phyloP scores from a whole-genome alignment of 192 early-diverging fungal species.

The Rhizophagus clarus region DNA sequence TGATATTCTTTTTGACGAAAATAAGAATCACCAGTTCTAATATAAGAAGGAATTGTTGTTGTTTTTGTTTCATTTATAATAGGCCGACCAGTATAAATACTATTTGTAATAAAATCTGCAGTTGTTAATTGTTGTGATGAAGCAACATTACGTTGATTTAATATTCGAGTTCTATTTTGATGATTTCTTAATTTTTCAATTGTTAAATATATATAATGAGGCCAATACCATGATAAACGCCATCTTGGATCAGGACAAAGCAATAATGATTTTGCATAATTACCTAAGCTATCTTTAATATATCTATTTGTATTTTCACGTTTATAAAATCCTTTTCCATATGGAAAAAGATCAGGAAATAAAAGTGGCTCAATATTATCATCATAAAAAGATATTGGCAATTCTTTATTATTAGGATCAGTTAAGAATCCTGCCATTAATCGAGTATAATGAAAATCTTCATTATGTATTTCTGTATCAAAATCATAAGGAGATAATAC shows the following conservation, averaged over 20 bases:
- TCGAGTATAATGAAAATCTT: background rate
- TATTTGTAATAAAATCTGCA: background rate
- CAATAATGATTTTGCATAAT: background rate
- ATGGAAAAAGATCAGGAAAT: slow-evolving; percentile 7
- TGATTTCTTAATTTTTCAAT: background rate
- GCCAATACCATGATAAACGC: no score
- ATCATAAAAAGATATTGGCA: background rate
- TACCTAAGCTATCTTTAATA: background rate
- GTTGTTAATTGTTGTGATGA: background rate
- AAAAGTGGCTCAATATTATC: background rate
- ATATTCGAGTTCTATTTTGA: background rate
- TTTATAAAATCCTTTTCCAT: background rate
- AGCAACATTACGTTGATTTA: no score
- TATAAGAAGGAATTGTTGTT: background rate
- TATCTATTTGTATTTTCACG: background rate
- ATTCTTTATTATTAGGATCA: background rate
- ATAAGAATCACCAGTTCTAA: slow-evolving; percentile 3
- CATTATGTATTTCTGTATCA: slow-evolving; percentile 13
- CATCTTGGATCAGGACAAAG: background rate
- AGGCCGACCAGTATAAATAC: background rate
- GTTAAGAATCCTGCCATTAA: background rate
- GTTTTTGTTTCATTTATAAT: slow-evolving; percentile 7
- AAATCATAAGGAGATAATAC: background rate
- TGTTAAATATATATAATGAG: no score
- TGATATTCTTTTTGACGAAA: background rate